Evolutionary conservation across 2,329 filamentous ascomycete genomes (phyloP).

Genomic region (Colletotrichum liriopes): DNA sequence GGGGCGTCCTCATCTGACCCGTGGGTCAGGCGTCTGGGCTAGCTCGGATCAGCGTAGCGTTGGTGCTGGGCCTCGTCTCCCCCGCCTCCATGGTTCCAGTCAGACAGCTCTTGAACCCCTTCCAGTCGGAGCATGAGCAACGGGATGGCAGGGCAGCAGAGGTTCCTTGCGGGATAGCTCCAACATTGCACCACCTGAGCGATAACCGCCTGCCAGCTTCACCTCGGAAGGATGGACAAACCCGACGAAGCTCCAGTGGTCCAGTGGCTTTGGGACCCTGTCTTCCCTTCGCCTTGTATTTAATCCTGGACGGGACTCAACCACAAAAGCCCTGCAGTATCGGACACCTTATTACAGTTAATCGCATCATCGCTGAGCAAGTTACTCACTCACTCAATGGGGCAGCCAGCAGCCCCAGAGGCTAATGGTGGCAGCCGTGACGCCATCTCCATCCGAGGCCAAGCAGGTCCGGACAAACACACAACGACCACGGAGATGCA

Average conservation of each 20-base stretch:
- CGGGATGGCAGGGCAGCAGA: conserved; percentile 12
- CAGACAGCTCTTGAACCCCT: conserved; percentile 31
- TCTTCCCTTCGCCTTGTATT: conserved; percentile 34
- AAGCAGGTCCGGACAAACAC: background rate
- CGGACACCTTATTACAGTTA: conserved; percentile 32
- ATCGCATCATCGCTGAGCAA: conserved; percentile 35
- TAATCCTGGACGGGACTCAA: conserved; percentile 25
- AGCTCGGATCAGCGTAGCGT: conserved; percentile 42
- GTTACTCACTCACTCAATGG: conserved; percentile 22
- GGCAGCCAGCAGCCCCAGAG: conserved; percentile 15
- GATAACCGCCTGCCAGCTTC: conserved; percentile 25
- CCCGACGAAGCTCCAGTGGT: conserved; percentile 7
- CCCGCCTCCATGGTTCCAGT: conserved; percentile 41
- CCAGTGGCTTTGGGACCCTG: conserved; percentile 31
- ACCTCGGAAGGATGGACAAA: conserved; percentile 2
- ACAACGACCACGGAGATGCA: background rate
- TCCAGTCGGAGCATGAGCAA: conserved; percentile 15
- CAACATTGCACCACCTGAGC: conserved; percentile 20
- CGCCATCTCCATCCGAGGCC: conserved; percentile 22
- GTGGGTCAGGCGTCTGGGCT: conserved; percentile 40
- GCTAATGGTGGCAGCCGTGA: conserved; percentile 7
- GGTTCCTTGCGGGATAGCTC: conserved; percentile 24
- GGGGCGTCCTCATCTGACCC: conserved; percentile 38
- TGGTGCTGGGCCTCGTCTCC: conserved; percentile 41
- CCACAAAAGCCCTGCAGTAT: background rate